These are phyloP conservation scores for Yamadazyma jaroonii DNA, from an alignment of 1,139 yeast species.

Conservation along the genomic window DNA sequence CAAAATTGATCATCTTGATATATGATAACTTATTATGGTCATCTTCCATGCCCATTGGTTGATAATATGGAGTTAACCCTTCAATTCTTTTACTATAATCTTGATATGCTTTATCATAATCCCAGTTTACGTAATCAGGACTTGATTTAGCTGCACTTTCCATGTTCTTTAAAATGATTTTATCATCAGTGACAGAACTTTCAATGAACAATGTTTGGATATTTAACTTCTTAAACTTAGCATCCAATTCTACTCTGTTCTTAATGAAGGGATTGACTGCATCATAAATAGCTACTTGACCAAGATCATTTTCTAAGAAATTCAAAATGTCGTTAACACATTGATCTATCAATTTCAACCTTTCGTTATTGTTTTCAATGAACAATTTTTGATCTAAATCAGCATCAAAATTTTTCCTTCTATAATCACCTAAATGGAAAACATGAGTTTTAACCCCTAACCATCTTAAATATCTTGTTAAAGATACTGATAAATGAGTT, in stretches of 20 bases:
- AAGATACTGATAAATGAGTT: constrained; percentile 86
- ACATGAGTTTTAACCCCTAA: constrained; percentile 90
- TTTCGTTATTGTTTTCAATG: constrained; percentile 53
- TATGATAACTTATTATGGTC: constrained; percentile 58
- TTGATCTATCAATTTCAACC: constrained; percentile 58
- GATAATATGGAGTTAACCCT: constrained; percentile 49
- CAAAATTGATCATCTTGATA: constrained; percentile 85
- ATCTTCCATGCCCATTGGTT: constrained; percentile 46
- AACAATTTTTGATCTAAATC: constrained; percentile 70
- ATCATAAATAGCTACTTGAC: constrained; percentile 94
- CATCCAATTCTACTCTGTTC: constrained; percentile 59
- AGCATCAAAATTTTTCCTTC: constrained; percentile 54
- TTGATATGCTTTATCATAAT: constrained; percentile 55
- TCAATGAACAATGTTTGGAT: constrained; percentile 87
- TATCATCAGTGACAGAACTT: constrained; percentile 74
- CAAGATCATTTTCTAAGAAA: constrained; percentile 72
- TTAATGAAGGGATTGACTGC: constrained; percentile 84
- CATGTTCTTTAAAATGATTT: constrained; percentile 70
- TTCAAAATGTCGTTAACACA: constrained; percentile 68
- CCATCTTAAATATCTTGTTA: constrained; percentile 91
- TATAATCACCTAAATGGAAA: constrained; percentile 90
- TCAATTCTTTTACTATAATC: constrained; percentile 58
- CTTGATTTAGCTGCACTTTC: constrained; percentile 79
- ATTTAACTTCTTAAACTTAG: constrained; percentile 51
- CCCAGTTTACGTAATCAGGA: constrained; percentile 84